Conservation (phyloP, 1,284 basidiomycete genomes). For the Sanguinoderma infundibulare region DNA sequence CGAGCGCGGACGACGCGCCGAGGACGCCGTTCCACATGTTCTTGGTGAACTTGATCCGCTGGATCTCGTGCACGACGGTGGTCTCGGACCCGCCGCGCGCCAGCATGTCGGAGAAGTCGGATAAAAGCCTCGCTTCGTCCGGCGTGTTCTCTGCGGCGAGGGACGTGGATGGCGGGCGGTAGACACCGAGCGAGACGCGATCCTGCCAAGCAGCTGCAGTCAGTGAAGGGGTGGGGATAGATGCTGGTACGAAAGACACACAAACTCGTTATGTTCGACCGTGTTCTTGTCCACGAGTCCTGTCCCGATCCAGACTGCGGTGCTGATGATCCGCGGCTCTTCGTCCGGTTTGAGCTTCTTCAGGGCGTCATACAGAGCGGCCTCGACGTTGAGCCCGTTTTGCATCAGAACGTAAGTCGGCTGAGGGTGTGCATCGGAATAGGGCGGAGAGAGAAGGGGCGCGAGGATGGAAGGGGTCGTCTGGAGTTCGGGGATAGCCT, state of each 20-base stretch:
- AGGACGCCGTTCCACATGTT: constrained; percentile 70
- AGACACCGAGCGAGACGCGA: constrained; percentile 54
- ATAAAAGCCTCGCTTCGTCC: constrained; percentile 47
- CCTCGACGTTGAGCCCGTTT: constrained; percentile 80
- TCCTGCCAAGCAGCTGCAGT: constrained; percentile 50
- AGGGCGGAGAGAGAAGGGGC: constrained; percentile 58
- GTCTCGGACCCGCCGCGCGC: constrained; percentile 51
- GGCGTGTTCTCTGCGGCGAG: constrained; percentile 47
- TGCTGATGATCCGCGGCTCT: constrained; percentile 56
- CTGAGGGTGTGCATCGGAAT: constrained; percentile 50
- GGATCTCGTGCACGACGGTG: constrained; percentile 59
- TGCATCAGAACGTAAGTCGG: constrained; percentile 74
- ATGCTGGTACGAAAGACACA: constrained; percentile 34
- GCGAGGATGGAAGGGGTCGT: constrained; percentile 62
- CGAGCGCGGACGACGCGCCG: constrained; percentile 56
- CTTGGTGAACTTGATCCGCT: constrained; percentile 63
- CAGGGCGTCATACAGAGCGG: constrained; percentile 62
- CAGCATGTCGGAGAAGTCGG: constrained; percentile 52
- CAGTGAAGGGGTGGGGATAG: neutral
- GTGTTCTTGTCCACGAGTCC: constrained; percentile 51
- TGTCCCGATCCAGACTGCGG: constrained; percentile 58
- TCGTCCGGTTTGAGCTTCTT: constrained; percentile 41
- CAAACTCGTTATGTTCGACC: constrained; percentile 56
- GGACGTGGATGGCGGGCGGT: constrained; percentile 44
- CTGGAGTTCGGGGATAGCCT: constrained; percentile 72